Base-by-base conservation (phyloP, 768 basidiomycete species). In the Suillus placidus region DNA sequence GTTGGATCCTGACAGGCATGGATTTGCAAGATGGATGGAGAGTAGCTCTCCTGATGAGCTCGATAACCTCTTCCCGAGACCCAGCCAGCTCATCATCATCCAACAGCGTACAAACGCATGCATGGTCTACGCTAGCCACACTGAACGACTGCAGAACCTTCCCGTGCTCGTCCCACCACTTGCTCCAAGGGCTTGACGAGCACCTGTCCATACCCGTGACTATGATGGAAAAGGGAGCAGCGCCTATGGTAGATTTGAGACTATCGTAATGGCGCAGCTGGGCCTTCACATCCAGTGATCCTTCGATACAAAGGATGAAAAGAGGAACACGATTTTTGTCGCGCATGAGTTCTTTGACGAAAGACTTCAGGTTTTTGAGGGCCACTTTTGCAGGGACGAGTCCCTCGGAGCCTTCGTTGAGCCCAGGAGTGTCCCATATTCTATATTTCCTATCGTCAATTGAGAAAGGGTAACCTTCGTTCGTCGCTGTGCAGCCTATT, bases 381-480 rank as follows among this genome's bases (percentile, higher is more conserved):
- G 71, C 78, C 37, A 67, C 67, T 56, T 71, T 68, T 2, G 74
- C 66, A 26, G 74, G 68, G 13, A 72, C 72, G 2, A 58, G 68
- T 23, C 70, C 76, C 5, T 70, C 30, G 10, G 63, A 58, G 2
- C 69, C 71, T 38, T 73, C 73, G 32, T 71, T 67, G 23, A 79
- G 65, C 26, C 74, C 74, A 32, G 74, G 74, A 0, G 75, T 71
- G 51, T 75, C 74, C 62, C 76, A 73, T 57, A 75, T 73, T 23
- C 74, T 71, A 62, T 76, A 75, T 51, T 67, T 62, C 45, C 70
- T 73, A 5, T 70, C 71, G 62, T 75, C 73, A 63, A 75, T 62
- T 5, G 70, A 68, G 67, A 76, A 66, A 16, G 66, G 45, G 64
- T 75, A 75, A 9, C 68, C 67, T 9, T 65, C 70, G 71, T 71